Evolutionary conservation across 371 early-diverging fungal species (phyloP), one percentile per base, ranked within the genome.

Genomic region (Mortierella polycephala): DNA sequence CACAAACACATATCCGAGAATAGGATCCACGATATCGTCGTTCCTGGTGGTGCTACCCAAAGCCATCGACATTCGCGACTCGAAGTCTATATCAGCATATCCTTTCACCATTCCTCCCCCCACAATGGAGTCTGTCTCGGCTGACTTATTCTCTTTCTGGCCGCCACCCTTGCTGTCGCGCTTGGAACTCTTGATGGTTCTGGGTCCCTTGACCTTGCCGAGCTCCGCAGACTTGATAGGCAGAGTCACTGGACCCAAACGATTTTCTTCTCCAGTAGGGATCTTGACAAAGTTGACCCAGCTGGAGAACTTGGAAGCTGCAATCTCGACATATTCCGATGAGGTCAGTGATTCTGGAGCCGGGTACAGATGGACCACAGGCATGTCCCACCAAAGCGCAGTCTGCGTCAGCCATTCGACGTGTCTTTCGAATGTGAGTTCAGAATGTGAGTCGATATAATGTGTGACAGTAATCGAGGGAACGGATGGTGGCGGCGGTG

Each of bases 251-350:
- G 71, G 61, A 10, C 67, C 71, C 14, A 64, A 52, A n/a, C 49
- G 60, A 39, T 47, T 51, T 8, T 62, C 67, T 8, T 75, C 76
- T 4, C 64, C 64, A 8, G 54, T 45, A 6, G 64, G 67, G n/a
- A 79, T 68, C 49, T 69, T 79, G 40, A 72, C 68, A 79, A 79
- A 79, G 52, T 79, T 79, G 20, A 79, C 79, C 79, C 79, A 79
- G 50, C 69, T 79, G 10, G 69, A 64, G 52, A 79, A 72, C 18
- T 46, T 54, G 14, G 79, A 79, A 1, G 79, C 79, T 5, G 69
- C 73, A 0, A 55, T 62, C 58, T 72, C 79, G 18, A 69, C 79
- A 55, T 72, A 79, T 30, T 60, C 57, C 7, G 64, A n/a, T 5
- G 65, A 37, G 1, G 59, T 37, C 1, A 39, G 14, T 0, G 66